These are phyloP conservation scores for Thermothelomyces thermophilus DNA, from an alignment of 2,329 filamentous ascomycete species.

Conservation along the genomic window DNA sequence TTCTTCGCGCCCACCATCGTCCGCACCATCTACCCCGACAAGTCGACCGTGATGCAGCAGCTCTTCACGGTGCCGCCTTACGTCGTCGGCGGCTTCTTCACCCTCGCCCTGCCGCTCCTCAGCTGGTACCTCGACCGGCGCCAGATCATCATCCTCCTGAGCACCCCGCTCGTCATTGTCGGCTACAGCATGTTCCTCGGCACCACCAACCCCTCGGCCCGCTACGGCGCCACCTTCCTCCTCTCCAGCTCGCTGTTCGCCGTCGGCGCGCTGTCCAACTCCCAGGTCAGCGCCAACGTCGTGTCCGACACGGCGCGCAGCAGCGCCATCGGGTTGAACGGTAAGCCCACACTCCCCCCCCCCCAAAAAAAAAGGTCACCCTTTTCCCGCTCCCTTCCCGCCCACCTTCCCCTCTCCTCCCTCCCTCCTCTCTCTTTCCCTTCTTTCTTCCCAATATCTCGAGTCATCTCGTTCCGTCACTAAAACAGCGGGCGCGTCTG, in stretches of 20 bases:
- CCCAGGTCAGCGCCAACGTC: constrained; percentile 61
- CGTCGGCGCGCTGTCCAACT: constrained; percentile 58
- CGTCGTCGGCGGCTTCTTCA: constrained; percentile 58
- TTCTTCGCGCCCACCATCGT: constrained; percentile 71
- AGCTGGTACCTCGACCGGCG: constrained; percentile 54
- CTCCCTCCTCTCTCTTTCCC: background rate
- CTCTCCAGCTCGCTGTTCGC: constrained; percentile 56
- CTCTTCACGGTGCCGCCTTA: constrained; percentile 66
- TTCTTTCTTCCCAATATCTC: too few species aligned
- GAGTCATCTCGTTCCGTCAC: too few species aligned
- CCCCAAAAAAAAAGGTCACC: background rate
- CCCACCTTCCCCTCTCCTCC: background rate
- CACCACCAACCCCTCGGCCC: constrained; percentile 40
- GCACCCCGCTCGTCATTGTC: constrained; percentile 54
- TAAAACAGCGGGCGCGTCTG: too few species aligned
- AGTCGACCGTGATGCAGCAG: constrained; percentile 54
- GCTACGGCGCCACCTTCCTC: constrained; percentile 63
- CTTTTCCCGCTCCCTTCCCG: background rate
- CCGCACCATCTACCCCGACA: constrained; percentile 56
- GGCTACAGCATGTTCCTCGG: constrained; percentile 65
- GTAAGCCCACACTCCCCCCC: constrained; percentile 4
- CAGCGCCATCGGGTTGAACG: constrained; percentile 25
- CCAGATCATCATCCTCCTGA: constrained; percentile 52
- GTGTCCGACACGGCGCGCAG: constrained; percentile 61
- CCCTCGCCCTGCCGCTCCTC: constrained; percentile 50